Percentiles rank a stretch among this genome's conserved stretches.
Evolutionary conservation across 2,329 filamentous ascomycete species (phyloP).

Genomic region (Pseudopithomyces chartarum): DNA sequence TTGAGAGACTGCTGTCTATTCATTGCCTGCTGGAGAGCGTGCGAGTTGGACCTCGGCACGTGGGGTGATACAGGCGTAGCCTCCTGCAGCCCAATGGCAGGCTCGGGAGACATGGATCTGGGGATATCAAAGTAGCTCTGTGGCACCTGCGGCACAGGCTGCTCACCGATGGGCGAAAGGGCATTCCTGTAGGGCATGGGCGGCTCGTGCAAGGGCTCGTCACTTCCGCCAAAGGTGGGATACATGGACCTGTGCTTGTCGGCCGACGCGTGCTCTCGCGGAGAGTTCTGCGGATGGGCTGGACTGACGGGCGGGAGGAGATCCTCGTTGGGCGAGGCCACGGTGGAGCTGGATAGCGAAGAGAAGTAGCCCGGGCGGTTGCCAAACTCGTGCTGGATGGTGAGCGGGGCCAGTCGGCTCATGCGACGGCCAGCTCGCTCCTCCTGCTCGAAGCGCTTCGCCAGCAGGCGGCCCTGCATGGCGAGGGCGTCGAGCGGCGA

Average conservation of each 20-base stretch:
- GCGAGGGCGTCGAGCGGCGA: slow-evolving; percentile 96
- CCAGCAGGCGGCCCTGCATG: slow-evolving; percentile 84
- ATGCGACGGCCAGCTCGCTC: slow-evolving; percentile 73
- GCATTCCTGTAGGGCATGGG: slow-evolving; percentile 36
- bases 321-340: slow-evolving; percentile 60
- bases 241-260: slow-evolving; percentile 45
- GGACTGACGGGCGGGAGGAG: slow-evolving; percentile 36
- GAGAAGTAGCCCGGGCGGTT: slow-evolving; percentile 82
- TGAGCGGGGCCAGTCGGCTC: slow-evolving; percentile 83
- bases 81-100: slow-evolving; percentile 47
- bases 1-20: slow-evolving; percentile 48
- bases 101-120: slow-evolving; percentile 52
- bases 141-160: slow-evolving; percentile 22
- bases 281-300: slow-evolving; percentile 26
- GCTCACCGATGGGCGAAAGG: slow-evolving; percentile 44
- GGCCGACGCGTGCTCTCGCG: slow-evolving; percentile 27
- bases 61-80: slow-evolving; percentile 49
- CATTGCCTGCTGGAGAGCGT: slow-evolving; percentile 39
- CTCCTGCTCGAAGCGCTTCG: slow-evolving; percentile 82
- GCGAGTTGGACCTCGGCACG: slow-evolving; percentile 35
- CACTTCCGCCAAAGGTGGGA: slow-evolving; percentile 40
- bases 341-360: slow-evolving; percentile 63
- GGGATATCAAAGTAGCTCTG: slow-evolving; percentile 54
- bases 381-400: slow-evolving; percentile 79
- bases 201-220: slow-evolving; percentile 32